Evolutionary conservation across 2,329 filamentous ascomycete genomes (phyloP).

Genomic region (Verticillium nubilum): DNA sequence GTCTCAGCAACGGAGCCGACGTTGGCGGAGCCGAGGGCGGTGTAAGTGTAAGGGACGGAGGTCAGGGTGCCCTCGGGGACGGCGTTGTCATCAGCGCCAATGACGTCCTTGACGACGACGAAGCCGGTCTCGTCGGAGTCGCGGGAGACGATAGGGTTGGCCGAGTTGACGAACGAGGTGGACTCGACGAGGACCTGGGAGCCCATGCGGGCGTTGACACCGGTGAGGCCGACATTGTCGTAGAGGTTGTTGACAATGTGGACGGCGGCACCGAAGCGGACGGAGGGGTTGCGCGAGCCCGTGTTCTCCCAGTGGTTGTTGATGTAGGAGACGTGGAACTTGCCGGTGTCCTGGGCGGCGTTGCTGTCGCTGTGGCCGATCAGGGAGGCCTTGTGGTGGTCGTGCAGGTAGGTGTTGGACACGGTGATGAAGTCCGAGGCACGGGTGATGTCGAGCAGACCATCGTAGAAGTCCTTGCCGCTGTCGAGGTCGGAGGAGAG

Average conservation of each 20-base stretch:
- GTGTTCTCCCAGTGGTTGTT: slow-evolving; percentile 63
- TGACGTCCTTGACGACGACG: slow-evolving; percentile 34
- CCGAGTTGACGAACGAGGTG: slow-evolving; percentile 39
- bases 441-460: slow-evolving; percentile 59
- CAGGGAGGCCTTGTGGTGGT: slow-evolving; percentile 57
- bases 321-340: slow-evolving; percentile 59
- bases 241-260: slow-evolving; percentile 53
- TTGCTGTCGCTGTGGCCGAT: slow-evolving; percentile 57
- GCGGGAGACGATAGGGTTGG: slow-evolving; percentile 27
- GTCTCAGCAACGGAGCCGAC: slow-evolving; percentile 34
- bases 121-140: slow-evolving; percentile 36
- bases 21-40: slow-evolving; percentile 36
- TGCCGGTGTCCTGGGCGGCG: slow-evolving; percentile 51
- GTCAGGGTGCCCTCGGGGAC: slow-evolving; percentile 46
- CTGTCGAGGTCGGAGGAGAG: slow-evolving; percentile 52
- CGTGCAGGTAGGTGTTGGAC: slow-evolving; percentile 19
- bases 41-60: slow-evolving; percentile 44
- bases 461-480: slow-evolving; percentile 67
- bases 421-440: slow-evolving; percentile 56
- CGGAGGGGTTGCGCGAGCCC: slow-evolving; percentile 56
- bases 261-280: slow-evolving; percentile 61
- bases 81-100: slow-evolving; percentile 39
- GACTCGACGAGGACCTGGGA: slow-evolving; percentile 57
- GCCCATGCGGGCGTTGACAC: slow-evolving; percentile 51
- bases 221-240: slow-evolving; percentile 32